Percentiles rank a stretch among this genome's conserved stretches.
phyloP scores from a whole-genome alignment of 345 rosid genomes.

The Anastatica hierochuntica region DNA sequence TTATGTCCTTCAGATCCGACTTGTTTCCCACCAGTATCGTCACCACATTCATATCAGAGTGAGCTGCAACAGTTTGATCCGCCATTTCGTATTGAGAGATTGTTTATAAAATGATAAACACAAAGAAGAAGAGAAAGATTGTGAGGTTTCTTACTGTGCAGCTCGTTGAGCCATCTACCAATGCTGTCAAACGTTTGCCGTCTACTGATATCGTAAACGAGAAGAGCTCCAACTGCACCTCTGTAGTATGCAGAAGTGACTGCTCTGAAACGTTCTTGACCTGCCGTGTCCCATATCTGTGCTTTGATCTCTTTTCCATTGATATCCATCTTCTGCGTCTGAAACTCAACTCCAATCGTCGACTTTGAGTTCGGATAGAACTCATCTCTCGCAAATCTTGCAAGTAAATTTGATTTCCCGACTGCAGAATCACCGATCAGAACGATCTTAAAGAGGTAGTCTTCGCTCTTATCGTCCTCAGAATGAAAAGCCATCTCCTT shows the following conservation, averaged over 20 bases:
- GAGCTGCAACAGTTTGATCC: slow-evolving; percentile 46
- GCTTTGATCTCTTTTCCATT: slow-evolving; percentile 90
- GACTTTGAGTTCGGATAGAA: slow-evolving; percentile 92
- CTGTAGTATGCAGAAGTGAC: slow-evolving; percentile 94
- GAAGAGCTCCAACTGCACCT: slow-evolving; percentile 98
- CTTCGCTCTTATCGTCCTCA: slow-evolving; percentile 73
- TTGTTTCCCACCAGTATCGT: slow-evolving; percentile 92
- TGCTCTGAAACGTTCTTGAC: slow-evolving; percentile 97
- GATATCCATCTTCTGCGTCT: slow-evolving; percentile 85
- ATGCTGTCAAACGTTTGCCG: slow-evolving; percentile 80
- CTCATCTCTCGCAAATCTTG: slow-evolving; percentile 92
- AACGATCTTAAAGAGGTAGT: slow-evolving; percentile 92
- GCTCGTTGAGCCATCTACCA: slow-evolving; percentile 97
- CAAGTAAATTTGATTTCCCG: slow-evolving; percentile 92
- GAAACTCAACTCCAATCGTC: slow-evolving; percentile 97
- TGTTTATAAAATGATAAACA: too few species aligned
- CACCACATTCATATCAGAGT: slow-evolving; percentile 97
- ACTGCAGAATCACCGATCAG: slow-evolving; percentile 94
- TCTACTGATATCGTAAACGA: slow-evolving; percentile 91
- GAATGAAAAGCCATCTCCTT: slow-evolving; percentile 63
- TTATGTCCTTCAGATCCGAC: slow-evolving; percentile 77
- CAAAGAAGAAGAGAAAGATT: not conserved
- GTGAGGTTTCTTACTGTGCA: slow-evolving; percentile 59
- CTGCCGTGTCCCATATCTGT: slow-evolving; percentile 99
- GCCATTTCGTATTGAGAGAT: not conserved